Evolutionary conservation across 441 rosid species (phyloP), one percentile per base, ranked within the genome.

Genomic region (Brassica balearica): DNA sequence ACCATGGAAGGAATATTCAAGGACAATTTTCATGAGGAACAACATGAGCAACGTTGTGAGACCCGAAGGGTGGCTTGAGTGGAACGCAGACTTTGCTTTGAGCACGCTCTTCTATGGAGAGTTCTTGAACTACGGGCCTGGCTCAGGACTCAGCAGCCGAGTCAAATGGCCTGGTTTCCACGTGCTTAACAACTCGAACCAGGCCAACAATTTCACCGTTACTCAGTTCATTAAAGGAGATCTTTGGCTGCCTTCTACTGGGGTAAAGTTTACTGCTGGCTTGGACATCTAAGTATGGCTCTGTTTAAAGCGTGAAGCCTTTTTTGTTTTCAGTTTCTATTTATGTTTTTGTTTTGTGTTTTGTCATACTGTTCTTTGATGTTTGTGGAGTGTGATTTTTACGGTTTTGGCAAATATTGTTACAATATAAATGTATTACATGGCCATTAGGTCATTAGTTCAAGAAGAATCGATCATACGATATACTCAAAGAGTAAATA

Each of bases 41-140:
- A 86, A 87, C 71, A 69, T 95, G 59, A 83, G 87, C 68, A 29
- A 80, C 43, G 88, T 63, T 0, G 79, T 95, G 53, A 86, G 87
- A 66, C 94, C 98, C 0, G 87, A 87, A 68, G 99, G 99, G 3
- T 95, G 99, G 99, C 90, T 93, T 0, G 95, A 92, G 83, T 92
- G 96, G 97, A 86, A 88, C 38, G 86, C 82, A 0, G 46, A 74
- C 29, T 70, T 86, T 80, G 89, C 85, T 29, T 72, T 91, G 78
- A 87, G 83, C 71, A 87, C 97, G 1, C 83, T 92, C 71, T 91
- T 83, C 34, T 95, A 91, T 1, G 96, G 88, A 2, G 99, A 95
- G 85, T 95, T 72, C 82, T 68, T 70, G 86, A 95, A 95, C 82
- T 81, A 73, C 59, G 99, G 99, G 58, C 82, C 90, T 0, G 99